phyloP scores from a whole-genome alignment of 768 basidiomycete species.

The Tulasnella calospora region DNA sequence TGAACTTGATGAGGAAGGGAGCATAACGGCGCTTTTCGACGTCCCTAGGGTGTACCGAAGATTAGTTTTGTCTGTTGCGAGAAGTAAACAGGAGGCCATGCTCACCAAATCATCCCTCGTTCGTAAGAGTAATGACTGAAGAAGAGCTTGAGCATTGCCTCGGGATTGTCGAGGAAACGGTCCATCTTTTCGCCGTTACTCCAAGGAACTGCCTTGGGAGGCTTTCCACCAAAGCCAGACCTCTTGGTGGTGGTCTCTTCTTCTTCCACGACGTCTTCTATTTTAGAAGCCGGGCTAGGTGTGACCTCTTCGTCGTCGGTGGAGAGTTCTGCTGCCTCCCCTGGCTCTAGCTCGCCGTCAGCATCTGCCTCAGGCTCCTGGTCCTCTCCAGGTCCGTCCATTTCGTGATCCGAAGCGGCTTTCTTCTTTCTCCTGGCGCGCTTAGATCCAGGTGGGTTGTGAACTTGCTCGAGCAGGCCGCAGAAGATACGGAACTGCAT shows the following conservation, averaged over 20 bases:
- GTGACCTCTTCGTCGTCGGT: neutral
- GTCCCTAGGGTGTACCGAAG: neutral
- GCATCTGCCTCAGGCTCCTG: neutral
- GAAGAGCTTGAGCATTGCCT: slow-evolving; percentile 8
- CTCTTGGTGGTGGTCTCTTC: neutral
- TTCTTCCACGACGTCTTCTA: neutral
- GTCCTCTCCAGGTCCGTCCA: neutral
- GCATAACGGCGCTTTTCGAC: slow-evolving; percentile 17
- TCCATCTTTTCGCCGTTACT: slow-evolving; percentile 1
- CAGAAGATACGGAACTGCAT: slow-evolving; percentile 17
- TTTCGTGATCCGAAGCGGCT: neutral
- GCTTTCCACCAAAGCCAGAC: neutral
- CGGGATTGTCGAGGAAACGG: slow-evolving; percentile 13
- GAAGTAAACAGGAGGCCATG: neutral
- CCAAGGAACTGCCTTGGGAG: neutral
- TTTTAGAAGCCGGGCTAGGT: neutral
- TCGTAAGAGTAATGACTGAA: slow-evolving; percentile 11
- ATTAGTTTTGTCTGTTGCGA: neutral
- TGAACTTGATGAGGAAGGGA: slow-evolving; percentile 18
- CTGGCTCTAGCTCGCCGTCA: neutral
- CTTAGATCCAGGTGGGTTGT: slow-evolving; percentile 1
- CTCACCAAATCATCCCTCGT: slow-evolving; percentile 18
- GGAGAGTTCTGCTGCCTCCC: neutral
- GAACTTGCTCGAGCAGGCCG: slow-evolving; percentile 12
- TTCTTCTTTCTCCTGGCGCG: neutral